Base-by-base conservation (phyloP, 2,329 filamentous ascomycete species). In the Stagonosporopsis chrysanthemi region DNA sequence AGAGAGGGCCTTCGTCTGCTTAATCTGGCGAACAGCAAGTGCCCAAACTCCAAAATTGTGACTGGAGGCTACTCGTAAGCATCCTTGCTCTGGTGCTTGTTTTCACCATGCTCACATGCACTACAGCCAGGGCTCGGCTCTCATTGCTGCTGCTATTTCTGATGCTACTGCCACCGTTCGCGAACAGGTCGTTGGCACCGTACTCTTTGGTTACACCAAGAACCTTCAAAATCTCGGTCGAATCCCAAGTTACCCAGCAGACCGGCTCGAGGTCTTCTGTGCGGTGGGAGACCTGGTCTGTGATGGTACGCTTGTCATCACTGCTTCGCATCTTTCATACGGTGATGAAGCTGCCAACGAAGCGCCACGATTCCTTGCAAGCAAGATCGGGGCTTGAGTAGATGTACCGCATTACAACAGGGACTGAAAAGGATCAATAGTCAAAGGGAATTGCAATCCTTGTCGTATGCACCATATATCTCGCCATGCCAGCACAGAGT, bases 21-120 rank as follows among this genome's bases (percentile, higher is more conserved):
- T 61, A 70, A 69, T 9, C 47, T 74, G 31, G 77, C 74, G 9
- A 74, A 73, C 41, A 65, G 59, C 12, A 74, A 78, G 33, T 80
- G 78, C 61, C 76, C 76, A 5, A 62, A 70, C 53, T 74, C 75
- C 9, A 69, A 66, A 14, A 61, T 80, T 39, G 72, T 79, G 23
- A 72, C 73, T 17, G 75, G 75, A 29, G 78, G 78, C 6, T 80
- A 80, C 63, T 78, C 74, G 68, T 78, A 75, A 35, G 75, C 71
- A 11, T 31, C 35, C 11, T 7, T 4, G 9, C 11, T 31, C 42
- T 24, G 17, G 9, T 5, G 29, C 19, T 6, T 4, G 3, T 14
- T 2, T 4, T 14, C 3, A 11, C 12, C 29, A 31, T 17, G 28
- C 59, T 66, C 36, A 63, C 38, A 24, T 4, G 2, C 3, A 5